Base-by-base conservation (phyloP, 805 yeast species). In the Grigorovia humatica region DNA sequence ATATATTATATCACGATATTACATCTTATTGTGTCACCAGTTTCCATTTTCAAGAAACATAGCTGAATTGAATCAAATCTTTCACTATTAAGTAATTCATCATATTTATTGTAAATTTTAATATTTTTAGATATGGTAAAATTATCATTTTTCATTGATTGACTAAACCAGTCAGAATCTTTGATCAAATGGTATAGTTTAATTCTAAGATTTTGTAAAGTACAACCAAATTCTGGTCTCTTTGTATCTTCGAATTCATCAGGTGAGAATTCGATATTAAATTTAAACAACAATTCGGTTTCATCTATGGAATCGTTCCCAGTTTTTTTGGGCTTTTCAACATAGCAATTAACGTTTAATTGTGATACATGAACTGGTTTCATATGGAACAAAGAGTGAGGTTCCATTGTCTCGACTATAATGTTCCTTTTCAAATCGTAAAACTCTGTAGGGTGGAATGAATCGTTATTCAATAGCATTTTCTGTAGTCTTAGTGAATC, bases 281-380 rank as follows among this genome's bases (percentile, higher is more conserved):
- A 86, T 27, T 70, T 71, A 35, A 84, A 38, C 8, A 38, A 38
- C 15, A n/a, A 7, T 55, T 2, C 79, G 76, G 23, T 61, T 65
- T 6, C 56, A n/a, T n/a, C n/a, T n/a, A n/a, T n/a, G n/a, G n/a
- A n/a, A 55, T 23, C 63, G 49, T 13, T 61, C 45, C 4, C 58
- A 50, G 19, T 70, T 49, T 15, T 38, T 5, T 53, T 55, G 13
- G 54, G 50, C 8, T 59, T 54, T 7, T 60, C 20, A 2, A 79
- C 60, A 51, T 80, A 76, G 48, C 84, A 70, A 27, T 77, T 67
- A 6, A 81, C 76, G 55, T 80, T 80, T 0, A 84, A 72, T 65
- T 85, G 88, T 0, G 93, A 89, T 67, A 89, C 85, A 63, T 84
- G 91, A 8, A 82, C 81, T 0, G 91, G 93, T 27, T 79, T 76